These are phyloP conservation scores for Lodderomyces elongisporus DNA, from an alignment of 1,139 yeast genomes.

Conservation along the genomic window DNA sequence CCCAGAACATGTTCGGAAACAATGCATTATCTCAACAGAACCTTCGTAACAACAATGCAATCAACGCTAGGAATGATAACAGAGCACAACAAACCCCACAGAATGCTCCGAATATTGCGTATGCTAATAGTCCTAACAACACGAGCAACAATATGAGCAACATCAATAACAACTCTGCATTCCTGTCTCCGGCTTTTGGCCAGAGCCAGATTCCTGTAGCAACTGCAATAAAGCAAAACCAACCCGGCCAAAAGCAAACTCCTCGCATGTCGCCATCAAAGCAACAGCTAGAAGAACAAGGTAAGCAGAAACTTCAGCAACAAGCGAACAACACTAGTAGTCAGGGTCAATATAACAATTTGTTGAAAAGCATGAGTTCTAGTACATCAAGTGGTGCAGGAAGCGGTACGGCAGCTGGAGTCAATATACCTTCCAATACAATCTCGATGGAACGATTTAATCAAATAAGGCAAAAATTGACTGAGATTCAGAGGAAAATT, in stretches of 20 bases:
- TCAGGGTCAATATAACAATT: conserved; percentile 3
- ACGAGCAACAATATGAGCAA: too few species aligned
- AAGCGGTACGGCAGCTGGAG: conserved; percentile 7
- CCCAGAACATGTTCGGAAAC: conserved; percentile 10
- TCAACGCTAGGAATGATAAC: neutral
- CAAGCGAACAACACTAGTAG: conserved; percentile 3
- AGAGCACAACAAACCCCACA: conserved; percentile 5
- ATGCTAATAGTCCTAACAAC: too few species aligned
- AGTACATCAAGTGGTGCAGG: conserved; percentile 8
- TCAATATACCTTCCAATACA: conserved; percentile 14
- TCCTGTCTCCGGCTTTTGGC: too few species aligned
- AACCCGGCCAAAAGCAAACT: neutral
- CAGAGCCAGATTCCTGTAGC: neutral
- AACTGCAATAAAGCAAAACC: too few species aligned
- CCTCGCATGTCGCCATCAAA: conserved; percentile 5
- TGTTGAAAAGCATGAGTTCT: conserved; percentile 8
- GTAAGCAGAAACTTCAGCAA: conserved; percentile 6
- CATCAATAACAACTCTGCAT: too few species aligned
- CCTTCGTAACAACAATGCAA: conserved; percentile 3
- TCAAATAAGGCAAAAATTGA: conserved; percentile 34
- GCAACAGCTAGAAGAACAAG: conserved; percentile 7
- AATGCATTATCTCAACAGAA: conserved; percentile 11
- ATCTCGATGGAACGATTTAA: conserved; percentile 40
- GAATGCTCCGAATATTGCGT: neutral
- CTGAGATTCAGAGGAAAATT: conserved; percentile 42